Evolutionary conservation across 1,284 basidiomycete species (phyloP).

Genomic region (Boletus smithii): DNA sequence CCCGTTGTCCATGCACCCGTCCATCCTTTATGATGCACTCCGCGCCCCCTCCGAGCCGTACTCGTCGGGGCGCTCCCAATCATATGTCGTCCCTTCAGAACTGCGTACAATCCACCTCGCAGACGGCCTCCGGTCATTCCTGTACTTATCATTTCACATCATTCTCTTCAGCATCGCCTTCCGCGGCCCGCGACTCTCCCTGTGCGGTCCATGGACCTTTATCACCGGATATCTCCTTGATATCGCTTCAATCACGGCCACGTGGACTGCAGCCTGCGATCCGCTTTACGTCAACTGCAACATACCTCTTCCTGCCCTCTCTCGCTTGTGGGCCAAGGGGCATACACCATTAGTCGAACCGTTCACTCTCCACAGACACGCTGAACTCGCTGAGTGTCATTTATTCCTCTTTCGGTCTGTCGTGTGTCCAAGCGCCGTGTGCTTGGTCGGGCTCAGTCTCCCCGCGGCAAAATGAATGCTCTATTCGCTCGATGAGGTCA

Average conservation of each 20-base stretch:
- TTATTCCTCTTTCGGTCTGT: slow-evolving; percentile 12
- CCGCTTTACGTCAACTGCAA: slow-evolving; percentile 30
- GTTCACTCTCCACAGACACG: slow-evolving; percentile 31
- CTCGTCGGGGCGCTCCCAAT: slow-evolving; percentile 20
- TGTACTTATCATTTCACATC: not conserved
- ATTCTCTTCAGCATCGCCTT: not conserved
- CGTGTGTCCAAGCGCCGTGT: slow-evolving; percentile 16
- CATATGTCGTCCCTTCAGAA: slow-evolving; percentile 2
- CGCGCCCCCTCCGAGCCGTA: slow-evolving; percentile 16
- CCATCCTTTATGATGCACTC: slow-evolving; percentile 12
- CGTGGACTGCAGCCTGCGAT: slow-evolving; percentile 24
- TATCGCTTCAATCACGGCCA: slow-evolving; percentile 20
- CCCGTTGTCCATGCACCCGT: slow-evolving; percentile 26
- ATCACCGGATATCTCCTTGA: slow-evolving; percentile 31
- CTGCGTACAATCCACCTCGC: slow-evolving; percentile 7
- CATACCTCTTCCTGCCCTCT: slow-evolving; percentile 33
- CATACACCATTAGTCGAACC: slow-evolving; percentile 15
- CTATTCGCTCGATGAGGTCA: slow-evolving; percentile 16
- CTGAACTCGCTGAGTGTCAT: slow-evolving; percentile 15
- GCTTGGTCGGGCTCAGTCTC: slow-evolving; percentile 8
- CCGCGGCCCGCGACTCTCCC: slow-evolving; percentile 1
- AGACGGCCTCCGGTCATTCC: not conserved
- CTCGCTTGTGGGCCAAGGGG: slow-evolving; percentile 34
- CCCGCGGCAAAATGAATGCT: slow-evolving; percentile 20
- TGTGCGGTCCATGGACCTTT: slow-evolving; percentile 26